phyloP scores from a whole-genome alignment of 306 rosid species.

The Dicorynia guianensis region DNA sequence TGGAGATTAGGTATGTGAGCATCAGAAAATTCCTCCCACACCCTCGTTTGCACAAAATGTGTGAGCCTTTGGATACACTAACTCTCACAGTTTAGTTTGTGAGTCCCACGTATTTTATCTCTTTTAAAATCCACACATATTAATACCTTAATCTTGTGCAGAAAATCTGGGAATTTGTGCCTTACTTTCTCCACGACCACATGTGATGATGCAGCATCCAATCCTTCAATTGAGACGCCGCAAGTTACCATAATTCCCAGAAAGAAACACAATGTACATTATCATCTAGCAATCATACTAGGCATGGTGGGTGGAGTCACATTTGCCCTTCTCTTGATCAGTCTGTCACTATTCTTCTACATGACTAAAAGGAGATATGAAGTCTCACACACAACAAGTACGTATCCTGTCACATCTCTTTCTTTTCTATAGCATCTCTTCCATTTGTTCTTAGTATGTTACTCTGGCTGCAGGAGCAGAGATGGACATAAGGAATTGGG shows the following conservation, averaged over 20 bases:
- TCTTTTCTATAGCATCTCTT: neutral
- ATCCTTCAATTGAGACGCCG: conserved; percentile 79
- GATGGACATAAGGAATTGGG: conserved; percentile 77
- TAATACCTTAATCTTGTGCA: conserved; percentile 51
- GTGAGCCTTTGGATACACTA: too few relatives aligned
- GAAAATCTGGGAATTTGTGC: conserved; percentile 82
- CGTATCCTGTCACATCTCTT: conserved; percentile 24
- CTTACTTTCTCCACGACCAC: conserved; percentile 72
- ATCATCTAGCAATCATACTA: conserved; percentile 54
- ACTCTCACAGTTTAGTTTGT: too few relatives aligned
- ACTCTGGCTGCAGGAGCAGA: conserved; percentile 51
- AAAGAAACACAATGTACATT: conserved; percentile 51
- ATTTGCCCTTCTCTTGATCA: conserved; percentile 51
- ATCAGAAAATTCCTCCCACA: neutral
- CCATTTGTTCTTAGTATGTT: conserved; percentile 2
- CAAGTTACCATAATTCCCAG: conserved; percentile 67
- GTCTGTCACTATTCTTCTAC: conserved; percentile 51
- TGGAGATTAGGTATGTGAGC: conserved; percentile 74
- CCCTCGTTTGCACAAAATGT: neutral
- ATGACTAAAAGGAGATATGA: conserved; percentile 58
- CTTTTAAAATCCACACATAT: conserved; percentile 4
- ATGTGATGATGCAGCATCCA: conserved; percentile 62
- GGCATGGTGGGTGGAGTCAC: conserved; percentile 67
- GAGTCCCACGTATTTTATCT: neutral
- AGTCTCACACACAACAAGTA: conserved; percentile 62